phyloP scores from a whole-genome alignment of 176 grass and related monocot genomes.

The Oryza glaberrima region DNA sequence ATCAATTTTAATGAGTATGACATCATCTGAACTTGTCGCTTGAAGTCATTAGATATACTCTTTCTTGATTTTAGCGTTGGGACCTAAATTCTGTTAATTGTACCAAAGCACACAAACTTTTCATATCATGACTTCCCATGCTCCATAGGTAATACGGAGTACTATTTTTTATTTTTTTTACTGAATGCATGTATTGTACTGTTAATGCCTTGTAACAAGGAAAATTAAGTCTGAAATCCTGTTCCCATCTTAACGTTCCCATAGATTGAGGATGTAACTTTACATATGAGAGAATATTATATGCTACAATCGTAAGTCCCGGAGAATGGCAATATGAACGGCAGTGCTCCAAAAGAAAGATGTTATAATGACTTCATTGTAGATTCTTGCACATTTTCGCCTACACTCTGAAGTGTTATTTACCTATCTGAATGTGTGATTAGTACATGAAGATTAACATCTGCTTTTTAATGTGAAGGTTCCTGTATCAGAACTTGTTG shows the following conservation, averaged over 20 bases:
- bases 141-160: neutral
- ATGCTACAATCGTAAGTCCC: neutral
- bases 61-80: neutral
- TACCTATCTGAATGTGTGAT: neutral
- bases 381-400: neutral
- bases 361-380: neutral
- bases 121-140: neutral
- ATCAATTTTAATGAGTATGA: neutral
- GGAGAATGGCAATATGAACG: neutral
- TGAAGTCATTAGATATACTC: neutral
- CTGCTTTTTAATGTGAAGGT: conserved; percentile 51
- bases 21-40: neutral
- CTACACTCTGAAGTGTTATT: conserved; percentile 3
- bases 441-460: neutral
- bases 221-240: neutral
- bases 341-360: neutral
- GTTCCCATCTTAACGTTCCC: neutral
- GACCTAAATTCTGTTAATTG: conserved; percentile 5
- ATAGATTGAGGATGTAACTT: neutral
- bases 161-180: neutral
- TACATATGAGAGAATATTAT: neutral
- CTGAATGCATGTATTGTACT: conserved; percentile 3
- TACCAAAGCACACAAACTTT: neutral
- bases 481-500: conserved; percentile 69
- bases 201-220: neutral